Conservation (phyloP, 192 early-diverging fungal genomes). For the Oehlia diaphana region DNA sequence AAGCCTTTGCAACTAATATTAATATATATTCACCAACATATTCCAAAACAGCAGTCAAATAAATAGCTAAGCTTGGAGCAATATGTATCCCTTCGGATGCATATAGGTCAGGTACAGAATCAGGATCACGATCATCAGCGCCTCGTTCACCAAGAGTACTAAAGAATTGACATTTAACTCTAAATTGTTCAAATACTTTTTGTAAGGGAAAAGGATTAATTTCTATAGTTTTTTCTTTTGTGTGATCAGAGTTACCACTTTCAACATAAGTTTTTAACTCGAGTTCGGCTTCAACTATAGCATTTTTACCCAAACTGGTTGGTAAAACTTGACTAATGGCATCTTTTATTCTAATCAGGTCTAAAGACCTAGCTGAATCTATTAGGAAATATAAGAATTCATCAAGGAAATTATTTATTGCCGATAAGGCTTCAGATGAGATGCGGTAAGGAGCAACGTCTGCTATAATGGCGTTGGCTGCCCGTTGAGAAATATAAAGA, state of each 20-base stretch:
- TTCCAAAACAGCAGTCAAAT: conserved; percentile 59
- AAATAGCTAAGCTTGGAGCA: conserved; percentile 54
- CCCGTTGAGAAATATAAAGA: conserved; percentile 60
- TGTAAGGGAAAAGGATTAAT: conserved; percentile 36
- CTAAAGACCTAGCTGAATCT: conserved; percentile 48
- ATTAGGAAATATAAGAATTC: conserved; percentile 54
- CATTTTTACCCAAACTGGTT: conserved; percentile 58
- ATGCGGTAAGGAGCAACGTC: conserved; percentile 55
- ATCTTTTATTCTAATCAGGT: conserved; percentile 50
- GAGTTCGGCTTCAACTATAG: conserved; percentile 60
- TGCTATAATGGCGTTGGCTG: conserved; percentile 61
- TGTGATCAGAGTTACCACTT: conserved; percentile 47
- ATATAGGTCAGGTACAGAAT: conserved; percentile 30
- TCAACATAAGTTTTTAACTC: conserved; percentile 59
- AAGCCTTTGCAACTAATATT: conserved; percentile 46
- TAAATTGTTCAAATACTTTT: conserved; percentile 47
- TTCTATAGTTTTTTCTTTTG: conserved; percentile 33
- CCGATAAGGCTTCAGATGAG: conserved; percentile 55
- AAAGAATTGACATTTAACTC: conserved; percentile 56
- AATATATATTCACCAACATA: conserved; percentile 61
- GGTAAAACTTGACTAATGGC: conserved; percentile 49
- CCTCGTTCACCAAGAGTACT: conserved; percentile 51
- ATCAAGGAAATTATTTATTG: conserved; percentile 59
- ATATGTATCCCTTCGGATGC: conserved; percentile 35
- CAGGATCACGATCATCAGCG: neutral